phyloP scores from a whole-genome alignment of 495 filamentous ascomycete genomes.

The Penicillium nucicola region DNA sequence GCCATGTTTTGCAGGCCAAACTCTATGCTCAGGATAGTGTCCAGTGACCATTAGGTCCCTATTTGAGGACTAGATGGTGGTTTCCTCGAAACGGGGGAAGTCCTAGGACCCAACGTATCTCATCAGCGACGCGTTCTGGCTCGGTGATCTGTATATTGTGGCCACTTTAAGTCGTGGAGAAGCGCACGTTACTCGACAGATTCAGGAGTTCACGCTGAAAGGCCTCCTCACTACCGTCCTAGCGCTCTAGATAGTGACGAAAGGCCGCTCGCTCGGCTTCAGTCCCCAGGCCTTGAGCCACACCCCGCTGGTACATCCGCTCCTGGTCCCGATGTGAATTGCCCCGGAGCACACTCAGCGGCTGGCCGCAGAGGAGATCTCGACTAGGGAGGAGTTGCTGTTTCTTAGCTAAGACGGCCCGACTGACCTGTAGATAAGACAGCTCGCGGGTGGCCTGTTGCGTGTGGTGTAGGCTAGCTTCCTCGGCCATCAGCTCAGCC shows the following conservation, averaged over 20 bases:
- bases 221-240: not conserved
- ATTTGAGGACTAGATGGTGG: no score
- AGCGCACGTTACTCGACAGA: not conserved
- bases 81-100: no score
- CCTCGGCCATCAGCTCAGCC: slow-evolving; percentile 1
- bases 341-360: slow-evolving; percentile 2
- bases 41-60: no score
- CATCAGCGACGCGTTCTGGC: slow-evolving; percentile 1
- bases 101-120: slow-evolving; percentile 5
- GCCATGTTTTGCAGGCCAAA: no score
- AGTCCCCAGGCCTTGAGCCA: not conserved
- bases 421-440: slow-evolving; percentile 7
- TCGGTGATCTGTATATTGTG: slow-evolving; percentile 8
- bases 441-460: slow-evolving; percentile 3
- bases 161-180: slow-evolving; percentile 1
- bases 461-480: not conserved
- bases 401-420: not conserved
- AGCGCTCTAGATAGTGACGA: not conserved
- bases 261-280: slow-evolving; percentile 1
- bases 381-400: not conserved
- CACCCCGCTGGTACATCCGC: not conserved
- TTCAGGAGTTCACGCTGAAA: slow-evolving; percentile 3
- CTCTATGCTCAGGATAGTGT: no score
- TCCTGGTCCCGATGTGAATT: not conserved
- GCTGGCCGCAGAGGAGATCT: not conserved